Conservation (phyloP, 2,329 filamentous ascomycete species). For the Cordyceps pruinosa region DNA sequence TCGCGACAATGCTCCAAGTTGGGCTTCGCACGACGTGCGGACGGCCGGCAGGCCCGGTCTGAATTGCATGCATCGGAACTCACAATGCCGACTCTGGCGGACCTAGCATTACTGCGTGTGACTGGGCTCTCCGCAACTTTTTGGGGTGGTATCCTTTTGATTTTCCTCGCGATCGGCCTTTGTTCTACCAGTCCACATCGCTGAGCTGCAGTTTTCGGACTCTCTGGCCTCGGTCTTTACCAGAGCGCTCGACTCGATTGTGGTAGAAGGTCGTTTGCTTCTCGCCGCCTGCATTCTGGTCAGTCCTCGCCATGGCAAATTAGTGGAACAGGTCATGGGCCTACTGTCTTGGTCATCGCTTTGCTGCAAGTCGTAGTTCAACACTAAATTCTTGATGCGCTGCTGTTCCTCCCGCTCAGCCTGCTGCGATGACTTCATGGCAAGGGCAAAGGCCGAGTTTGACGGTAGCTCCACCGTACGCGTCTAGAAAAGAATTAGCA, state of each 20-base stretch:
- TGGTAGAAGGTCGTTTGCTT: constrained; percentile 41
- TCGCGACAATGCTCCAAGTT: not conserved
- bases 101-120: not conserved
- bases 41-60: too few relatives aligned
- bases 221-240: constrained; percentile 67
- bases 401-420: constrained; percentile 95
- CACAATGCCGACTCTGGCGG: not conserved
- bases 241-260: constrained; percentile 49
- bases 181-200: constrained; percentile 87
- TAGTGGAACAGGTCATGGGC: constrained; percentile 26
- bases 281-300: constrained; percentile 39
- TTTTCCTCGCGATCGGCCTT: constrained; percentile 22
- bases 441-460: constrained; percentile 89
- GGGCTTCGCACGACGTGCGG: too few relatives aligned
- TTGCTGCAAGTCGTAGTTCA: constrained; percentile 92
- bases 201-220: constrained; percentile 87
- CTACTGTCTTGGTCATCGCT: constrained; percentile 75
- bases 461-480: constrained; percentile 83
- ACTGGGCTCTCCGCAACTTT: not conserved
- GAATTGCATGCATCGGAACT: too few relatives aligned
- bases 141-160: not conserved
- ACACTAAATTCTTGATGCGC: constrained; percentile 93
- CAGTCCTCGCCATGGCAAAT: constrained; percentile 41
- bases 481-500: constrained; percentile 50
- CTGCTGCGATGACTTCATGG: constrained; percentile 92